A percentile compares a stretch with the other conserved stretches of the same genome.
Conservation (phyloP, 1,284 basidiomycete species). For the Tilletia walkeri region DNA sequence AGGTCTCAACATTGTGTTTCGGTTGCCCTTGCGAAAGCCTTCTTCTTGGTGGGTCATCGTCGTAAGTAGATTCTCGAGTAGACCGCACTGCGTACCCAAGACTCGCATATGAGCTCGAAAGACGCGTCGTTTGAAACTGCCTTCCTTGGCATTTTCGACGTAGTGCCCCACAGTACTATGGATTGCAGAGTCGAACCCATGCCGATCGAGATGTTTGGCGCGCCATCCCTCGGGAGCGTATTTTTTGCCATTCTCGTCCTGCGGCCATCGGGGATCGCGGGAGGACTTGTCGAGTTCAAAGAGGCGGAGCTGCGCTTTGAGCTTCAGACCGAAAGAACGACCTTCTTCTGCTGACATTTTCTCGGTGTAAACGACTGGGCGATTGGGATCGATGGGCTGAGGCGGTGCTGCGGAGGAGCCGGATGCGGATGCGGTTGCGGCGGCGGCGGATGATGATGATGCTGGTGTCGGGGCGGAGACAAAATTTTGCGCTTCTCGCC, state of each 20-base stretch:
- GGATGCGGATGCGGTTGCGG: too few species aligned
- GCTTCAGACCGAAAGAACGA: background rate
- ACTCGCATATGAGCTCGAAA: slow-evolving; percentile 11
- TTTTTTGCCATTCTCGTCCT: slow-evolving; percentile 5
- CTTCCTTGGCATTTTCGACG: background rate
- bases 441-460: too few species aligned
- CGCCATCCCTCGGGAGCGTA: slow-evolving; percentile 13
- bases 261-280: background rate
- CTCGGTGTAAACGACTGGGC: background rate
- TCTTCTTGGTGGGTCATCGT: background rate
- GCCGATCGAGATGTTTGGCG: background rate
- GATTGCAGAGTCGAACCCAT: background rate
- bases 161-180: slow-evolving; percentile 7
- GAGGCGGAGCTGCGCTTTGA: background rate
- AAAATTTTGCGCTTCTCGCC: too few species aligned
- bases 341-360: background rate
- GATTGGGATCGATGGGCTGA: too few species aligned
- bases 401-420: too few species aligned
- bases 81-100: background rate
- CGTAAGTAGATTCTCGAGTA: background rate
- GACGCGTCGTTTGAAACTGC: slow-evolving; percentile 14
- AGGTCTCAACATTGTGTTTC: too few species aligned
- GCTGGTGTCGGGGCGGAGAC: too few species aligned
- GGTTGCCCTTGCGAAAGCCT: background rate
- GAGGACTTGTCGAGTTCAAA: background rate